Conservation (phyloP, 441 rosid genomes). For the Breynia disticha region DNA sequence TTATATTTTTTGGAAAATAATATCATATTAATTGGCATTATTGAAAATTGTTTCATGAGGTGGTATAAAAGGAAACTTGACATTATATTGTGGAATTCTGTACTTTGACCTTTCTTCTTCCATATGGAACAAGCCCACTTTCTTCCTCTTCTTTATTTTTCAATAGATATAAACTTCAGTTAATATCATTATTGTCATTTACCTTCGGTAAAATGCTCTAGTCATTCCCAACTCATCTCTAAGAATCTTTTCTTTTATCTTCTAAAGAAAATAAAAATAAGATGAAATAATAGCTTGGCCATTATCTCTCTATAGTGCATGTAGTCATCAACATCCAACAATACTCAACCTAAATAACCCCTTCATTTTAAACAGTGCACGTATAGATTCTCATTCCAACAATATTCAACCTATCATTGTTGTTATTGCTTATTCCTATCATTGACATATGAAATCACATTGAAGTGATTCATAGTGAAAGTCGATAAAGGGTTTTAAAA, state of each 20-base stretch:
- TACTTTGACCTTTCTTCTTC: too few species aligned
- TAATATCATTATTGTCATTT: conserved; percentile 26
- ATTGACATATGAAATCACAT: conserved; percentile 15
- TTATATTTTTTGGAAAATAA: too few species aligned
- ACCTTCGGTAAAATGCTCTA: conserved; percentile 12
- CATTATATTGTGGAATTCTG: too few species aligned
- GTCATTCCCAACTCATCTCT: conserved; percentile 13
- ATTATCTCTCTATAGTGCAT: background rate
- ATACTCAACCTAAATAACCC: background rate
- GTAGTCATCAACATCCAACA: background rate
- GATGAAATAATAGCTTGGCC: background rate
- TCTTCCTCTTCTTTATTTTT: too few species aligned
- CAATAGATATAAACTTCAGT: too few species aligned
- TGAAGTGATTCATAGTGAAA: conserved; percentile 21
- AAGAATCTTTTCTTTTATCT: background rate
- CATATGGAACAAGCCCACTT: too few species aligned
- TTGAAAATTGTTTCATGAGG: too few species aligned
- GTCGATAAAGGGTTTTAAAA: conserved; percentile 19
- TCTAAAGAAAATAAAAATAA: background rate
- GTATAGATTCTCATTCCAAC: background rate
- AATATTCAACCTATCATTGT: conserved; percentile 19
- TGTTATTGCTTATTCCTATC: conserved; percentile 25
- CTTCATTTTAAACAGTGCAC: conserved; percentile 18
- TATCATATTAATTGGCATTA: too few species aligned
- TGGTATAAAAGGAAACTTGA: too few species aligned